Conservation (phyloP, 768 basidiomycete genomes). For the Kwoniella bestiolae region DNA sequence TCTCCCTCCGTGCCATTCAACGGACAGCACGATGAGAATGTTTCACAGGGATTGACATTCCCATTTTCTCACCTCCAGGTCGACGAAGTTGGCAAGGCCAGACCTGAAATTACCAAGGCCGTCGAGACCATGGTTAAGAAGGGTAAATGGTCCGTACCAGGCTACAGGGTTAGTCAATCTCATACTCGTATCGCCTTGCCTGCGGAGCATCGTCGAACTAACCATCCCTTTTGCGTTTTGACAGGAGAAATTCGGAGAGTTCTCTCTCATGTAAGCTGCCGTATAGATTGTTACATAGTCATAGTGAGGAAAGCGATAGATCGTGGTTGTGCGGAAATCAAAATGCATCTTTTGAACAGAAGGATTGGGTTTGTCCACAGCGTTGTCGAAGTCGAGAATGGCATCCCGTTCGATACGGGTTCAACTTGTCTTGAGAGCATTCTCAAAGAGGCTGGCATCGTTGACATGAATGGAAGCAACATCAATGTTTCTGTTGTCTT, state of each 20-base stretch:
- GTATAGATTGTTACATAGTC: background rate
- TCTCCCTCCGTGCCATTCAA: background rate
- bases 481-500: no score
- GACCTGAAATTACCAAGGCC: constrained; percentile 86
- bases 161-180: constrained; percentile 60
- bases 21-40: background rate
- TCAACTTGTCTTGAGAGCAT: no score
- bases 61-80: constrained; percentile 61
- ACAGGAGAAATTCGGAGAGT: constrained; percentile 92
- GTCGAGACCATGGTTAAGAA: constrained; percentile 92
- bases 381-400: no score
- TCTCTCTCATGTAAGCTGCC: constrained; percentile 75
- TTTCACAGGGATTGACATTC: background rate
- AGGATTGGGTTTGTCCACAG: background rate
- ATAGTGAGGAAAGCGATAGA: constrained; percentile 4
- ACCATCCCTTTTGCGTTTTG: background rate
- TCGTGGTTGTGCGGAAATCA: constrained; percentile 3
- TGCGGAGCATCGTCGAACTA: background rate
- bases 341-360: constrained; percentile 22
- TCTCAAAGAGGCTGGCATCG: no score
- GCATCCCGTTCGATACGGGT: no score
- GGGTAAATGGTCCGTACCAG: constrained; percentile 98
- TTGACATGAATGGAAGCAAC: no score
- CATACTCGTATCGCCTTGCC: background rate
- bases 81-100: constrained; percentile 86